Conservation (phyloP, 2,329 filamentous ascomycete genomes). For the Chaetomium strumarium region DNA sequence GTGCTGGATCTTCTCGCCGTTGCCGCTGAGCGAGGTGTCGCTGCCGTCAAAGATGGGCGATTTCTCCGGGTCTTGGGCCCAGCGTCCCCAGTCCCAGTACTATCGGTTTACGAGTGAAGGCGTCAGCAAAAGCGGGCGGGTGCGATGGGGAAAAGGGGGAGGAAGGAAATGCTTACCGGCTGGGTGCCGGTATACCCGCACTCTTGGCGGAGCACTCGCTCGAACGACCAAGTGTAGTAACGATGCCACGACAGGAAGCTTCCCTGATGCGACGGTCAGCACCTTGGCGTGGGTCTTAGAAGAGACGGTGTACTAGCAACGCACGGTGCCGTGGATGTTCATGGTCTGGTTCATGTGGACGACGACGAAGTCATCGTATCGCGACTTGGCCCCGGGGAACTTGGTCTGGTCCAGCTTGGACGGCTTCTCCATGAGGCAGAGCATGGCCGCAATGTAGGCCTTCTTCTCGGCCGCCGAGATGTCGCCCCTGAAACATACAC, state of each 20-base stretch:
- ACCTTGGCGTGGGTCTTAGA: neutral
- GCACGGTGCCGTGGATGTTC: slow-evolving; percentile 28
- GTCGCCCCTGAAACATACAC: slow-evolving; percentile 25
- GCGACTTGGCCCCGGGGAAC: slow-evolving; percentile 30
- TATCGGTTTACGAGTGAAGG: slow-evolving; percentile 14
- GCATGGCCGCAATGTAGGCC: slow-evolving; percentile 31
- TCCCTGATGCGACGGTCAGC: slow-evolving; percentile 22
- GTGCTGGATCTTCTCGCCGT: slow-evolving; percentile 35
- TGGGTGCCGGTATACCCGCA: slow-evolving; percentile 38
- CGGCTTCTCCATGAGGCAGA: slow-evolving; percentile 30
- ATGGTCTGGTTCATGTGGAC: slow-evolving; percentile 34
- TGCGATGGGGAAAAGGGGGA: neutral
- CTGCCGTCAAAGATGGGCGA: slow-evolving; percentile 52
- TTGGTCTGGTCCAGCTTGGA: slow-evolving; percentile 27
- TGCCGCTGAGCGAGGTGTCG: slow-evolving; percentile 43
- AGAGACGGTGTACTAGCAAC: neutral
- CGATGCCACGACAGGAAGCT: slow-evolving; percentile 40
- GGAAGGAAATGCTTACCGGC: slow-evolving; percentile 27
- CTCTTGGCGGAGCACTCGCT: slow-evolving; percentile 36
- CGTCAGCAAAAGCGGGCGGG: slow-evolving; percentile 7
- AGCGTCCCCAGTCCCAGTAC: slow-evolving; percentile 49
- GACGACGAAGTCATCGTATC: slow-evolving; percentile 35
- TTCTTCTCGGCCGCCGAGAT: slow-evolving; percentile 26
- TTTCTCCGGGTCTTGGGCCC: slow-evolving; percentile 38
- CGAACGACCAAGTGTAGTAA: slow-evolving; percentile 36